Percentiles rank a stretch among this genome's conserved stretches.
phyloP scores from a whole-genome alignment of 768 basidiomycete species.

The Boletus tylopilopsis region DNA sequence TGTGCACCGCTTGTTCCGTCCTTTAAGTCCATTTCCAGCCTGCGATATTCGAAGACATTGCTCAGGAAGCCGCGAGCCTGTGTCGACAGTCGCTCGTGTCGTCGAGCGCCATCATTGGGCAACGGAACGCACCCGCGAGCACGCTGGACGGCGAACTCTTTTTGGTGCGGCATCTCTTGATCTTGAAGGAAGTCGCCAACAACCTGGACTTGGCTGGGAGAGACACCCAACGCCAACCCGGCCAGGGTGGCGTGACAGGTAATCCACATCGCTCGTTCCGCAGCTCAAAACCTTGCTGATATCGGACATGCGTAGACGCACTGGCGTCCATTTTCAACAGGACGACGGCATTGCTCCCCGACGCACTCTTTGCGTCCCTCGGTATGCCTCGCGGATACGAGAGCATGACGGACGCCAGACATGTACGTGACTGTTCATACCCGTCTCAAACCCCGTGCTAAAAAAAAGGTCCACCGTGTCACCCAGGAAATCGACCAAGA shows the following conservation, averaged over 20 bases:
- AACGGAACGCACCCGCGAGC: conserved; percentile 41
- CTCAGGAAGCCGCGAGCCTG: conserved; percentile 83
- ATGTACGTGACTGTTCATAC: conserved; percentile 41
- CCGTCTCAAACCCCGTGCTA: no score
- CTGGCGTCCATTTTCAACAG: conserved; percentile 30
- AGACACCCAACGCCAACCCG: conserved; percentile 40
- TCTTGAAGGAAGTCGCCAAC: conserved; percentile 86
- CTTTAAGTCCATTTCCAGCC: conserved; percentile 47
- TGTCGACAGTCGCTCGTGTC: conserved; percentile 78
- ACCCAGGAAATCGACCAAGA: conserved; percentile 86
- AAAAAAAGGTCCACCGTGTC: neutral
- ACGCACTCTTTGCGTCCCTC: conserved; percentile 65
- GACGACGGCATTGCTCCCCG: conserved; percentile 49
- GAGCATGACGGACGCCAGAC: conserved; percentile 66
- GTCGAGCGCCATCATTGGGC: conserved; percentile 64
- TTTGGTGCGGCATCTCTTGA: conserved; percentile 83
- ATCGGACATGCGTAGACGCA: conserved; percentile 19
- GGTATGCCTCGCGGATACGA: conserved; percentile 61
- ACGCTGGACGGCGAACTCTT: conserved; percentile 77
- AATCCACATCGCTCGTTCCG: neutral
- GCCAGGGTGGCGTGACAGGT: conserved; percentile 61
- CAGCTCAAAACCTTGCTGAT: conserved; percentile 1
- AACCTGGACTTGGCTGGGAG: conserved; percentile 62
- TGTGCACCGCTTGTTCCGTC: neutral
- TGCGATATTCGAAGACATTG: conserved; percentile 95